Percentiles rank a stretch among this genome's conserved stretches.
phyloP scores from a whole-genome alignment of 192 early-diverging fungal species.

The Polychytrium aggregatum region DNA sequence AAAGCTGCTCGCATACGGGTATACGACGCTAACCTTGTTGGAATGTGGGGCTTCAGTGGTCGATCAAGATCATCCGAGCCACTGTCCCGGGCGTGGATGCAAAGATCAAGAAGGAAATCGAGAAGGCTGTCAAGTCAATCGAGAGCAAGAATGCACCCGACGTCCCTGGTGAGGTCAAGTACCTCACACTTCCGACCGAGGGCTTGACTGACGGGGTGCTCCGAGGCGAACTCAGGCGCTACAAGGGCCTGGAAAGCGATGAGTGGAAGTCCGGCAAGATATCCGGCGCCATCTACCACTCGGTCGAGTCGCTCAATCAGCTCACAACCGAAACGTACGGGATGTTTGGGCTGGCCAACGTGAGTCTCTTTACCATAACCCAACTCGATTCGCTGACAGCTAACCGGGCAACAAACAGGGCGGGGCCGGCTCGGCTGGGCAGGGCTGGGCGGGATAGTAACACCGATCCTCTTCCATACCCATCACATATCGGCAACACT shows the following conservation, averaged over 20 bases:
- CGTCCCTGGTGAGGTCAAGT: constrained; percentile 49
- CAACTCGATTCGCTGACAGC: too few relatives aligned
- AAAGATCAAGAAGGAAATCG: constrained; percentile 63
- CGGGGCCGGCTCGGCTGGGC: too few relatives aligned
- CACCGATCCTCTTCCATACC: too few relatives aligned
- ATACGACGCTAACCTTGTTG: background rate
- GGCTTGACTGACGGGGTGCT: constrained; percentile 56
- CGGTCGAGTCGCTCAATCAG: constrained; percentile 67
- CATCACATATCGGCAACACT: too few relatives aligned
- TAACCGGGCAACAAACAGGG: too few relatives aligned
- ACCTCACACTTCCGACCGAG: constrained; percentile 48
- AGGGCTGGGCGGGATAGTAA: too few relatives aligned
- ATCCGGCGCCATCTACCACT: constrained; percentile 88
- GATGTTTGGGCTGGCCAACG: constrained; percentile 71
- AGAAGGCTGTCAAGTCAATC: constrained; percentile 66
- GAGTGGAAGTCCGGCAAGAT: constrained; percentile 81
- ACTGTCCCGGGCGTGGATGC: constrained; percentile 38
- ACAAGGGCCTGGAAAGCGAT: constrained; percentile 44
- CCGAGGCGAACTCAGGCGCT: constrained; percentile 40
- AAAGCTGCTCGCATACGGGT: background rate
- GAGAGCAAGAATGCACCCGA: constrained; percentile 62
- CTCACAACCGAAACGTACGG: constrained; percentile 70
- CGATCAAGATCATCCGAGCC: background rate
- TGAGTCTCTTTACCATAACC: constrained; percentile 4
- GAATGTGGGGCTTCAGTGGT: background rate